phyloP scores from a whole-genome alignment of 371 early-diverging fungal species.

The Mortierella sp. region DNA sequence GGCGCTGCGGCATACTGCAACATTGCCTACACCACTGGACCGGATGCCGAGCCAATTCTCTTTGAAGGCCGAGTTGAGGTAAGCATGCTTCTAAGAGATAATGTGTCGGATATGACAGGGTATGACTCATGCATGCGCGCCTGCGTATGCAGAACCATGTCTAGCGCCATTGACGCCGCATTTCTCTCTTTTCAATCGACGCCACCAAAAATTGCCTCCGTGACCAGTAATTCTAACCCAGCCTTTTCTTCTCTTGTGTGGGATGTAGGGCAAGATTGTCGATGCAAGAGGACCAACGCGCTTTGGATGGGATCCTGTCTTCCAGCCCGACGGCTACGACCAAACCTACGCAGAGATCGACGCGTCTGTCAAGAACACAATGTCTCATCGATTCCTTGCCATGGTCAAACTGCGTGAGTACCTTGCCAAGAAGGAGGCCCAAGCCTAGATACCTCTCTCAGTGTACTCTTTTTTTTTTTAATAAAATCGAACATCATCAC shows the following conservation, averaged over 20 bases:
- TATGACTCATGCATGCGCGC: conserved; percentile 1
- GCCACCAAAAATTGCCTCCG: not conserved
- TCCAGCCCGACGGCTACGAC: conserved; percentile 88
- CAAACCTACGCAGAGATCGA: conserved; percentile 94
- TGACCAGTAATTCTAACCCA: conserved; percentile 8
- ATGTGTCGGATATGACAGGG: not conserved
- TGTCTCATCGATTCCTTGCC: conserved; percentile 90
- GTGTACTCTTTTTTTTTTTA: not conserved
- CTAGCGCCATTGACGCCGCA: conserved; percentile 5
- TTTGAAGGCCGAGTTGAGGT: conserved; percentile 91
- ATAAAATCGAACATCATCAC: not conserved
- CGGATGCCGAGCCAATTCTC: conserved; percentile 87
- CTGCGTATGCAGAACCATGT: not conserved
- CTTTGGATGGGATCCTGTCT: conserved; percentile 98
- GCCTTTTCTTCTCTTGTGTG: not conserved
- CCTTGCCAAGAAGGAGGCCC: conserved; percentile 48
- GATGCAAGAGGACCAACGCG: conserved; percentile 84
- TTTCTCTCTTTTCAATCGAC: not conserved
- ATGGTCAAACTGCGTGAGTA: conserved; percentile 78
- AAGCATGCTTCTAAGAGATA: conserved; percentile 15
- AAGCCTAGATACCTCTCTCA: not conserved
- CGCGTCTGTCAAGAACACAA: conserved; percentile 85
- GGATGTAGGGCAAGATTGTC: conserved; percentile 83
- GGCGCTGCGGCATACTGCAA: conserved; percentile 92
- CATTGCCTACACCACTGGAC: conserved; percentile 87